phyloP scores from a whole-genome alignment of 305 asterid genomes.

The Fraxinus nigra region DNA sequence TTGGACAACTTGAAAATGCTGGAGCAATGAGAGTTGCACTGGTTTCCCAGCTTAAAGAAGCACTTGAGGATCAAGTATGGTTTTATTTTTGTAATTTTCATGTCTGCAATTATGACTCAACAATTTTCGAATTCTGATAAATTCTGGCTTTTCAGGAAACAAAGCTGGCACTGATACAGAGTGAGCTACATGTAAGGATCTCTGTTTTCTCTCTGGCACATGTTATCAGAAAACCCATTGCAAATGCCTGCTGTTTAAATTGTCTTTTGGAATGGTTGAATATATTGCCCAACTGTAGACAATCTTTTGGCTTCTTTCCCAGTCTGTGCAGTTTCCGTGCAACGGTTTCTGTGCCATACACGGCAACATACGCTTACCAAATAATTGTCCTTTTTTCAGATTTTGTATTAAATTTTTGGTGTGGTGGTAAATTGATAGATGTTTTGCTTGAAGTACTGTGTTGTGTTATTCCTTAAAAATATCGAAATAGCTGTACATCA shows the following conservation, averaged over 20 bases:
- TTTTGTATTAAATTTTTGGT: not conserved
- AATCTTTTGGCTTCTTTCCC: not conserved
- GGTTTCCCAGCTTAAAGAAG: constrained; percentile 76
- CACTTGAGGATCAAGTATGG: constrained; percentile 82
- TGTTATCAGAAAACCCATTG: not conserved
- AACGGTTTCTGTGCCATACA: not conserved
- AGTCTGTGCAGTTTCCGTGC: not conserved
- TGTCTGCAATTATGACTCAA: constrained; percentile 15
- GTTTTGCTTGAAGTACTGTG: not conserved
- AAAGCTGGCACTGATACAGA: constrained; percentile 63
- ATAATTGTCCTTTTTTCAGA: not conserved
- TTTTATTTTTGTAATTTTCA: constrained; percentile 12
- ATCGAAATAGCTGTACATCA: not conserved
- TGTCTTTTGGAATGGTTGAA: not conserved
- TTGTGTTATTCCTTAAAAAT: not conserved
- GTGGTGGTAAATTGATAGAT: not conserved
- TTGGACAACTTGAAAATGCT: constrained; percentile 67
- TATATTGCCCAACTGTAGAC: not conserved
- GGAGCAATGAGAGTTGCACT: constrained; percentile 66
- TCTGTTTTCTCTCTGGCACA: constrained; percentile 23
- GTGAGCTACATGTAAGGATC: constrained; percentile 60
- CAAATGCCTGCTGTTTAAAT: not conserved
- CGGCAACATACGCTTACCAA: not conserved
- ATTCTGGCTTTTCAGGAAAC: constrained; percentile 62
- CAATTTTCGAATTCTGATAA: constrained; percentile 22